These are phyloP conservation scores for Andalucia godoyi DNA, from an alignment of 78 protist species.

Conservation along the genomic window DNA sequence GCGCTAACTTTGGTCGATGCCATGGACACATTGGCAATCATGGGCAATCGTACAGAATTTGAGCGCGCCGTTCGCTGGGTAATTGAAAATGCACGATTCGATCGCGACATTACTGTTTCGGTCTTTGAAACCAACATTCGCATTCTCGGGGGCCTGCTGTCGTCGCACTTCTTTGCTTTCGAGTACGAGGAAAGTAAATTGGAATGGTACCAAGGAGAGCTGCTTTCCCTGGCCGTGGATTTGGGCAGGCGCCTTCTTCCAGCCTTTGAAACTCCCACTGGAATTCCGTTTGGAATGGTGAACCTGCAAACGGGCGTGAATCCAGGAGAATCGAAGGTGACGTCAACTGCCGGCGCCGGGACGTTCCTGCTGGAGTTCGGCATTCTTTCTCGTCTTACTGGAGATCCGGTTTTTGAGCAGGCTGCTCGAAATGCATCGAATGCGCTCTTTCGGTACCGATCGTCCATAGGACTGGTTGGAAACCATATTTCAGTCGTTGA, in stretches of 20 bases:
- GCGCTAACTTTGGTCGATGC: conserved; percentile 31
- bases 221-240: conserved; percentile 60
- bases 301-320: conserved; percentile 69
- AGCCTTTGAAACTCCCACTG: conserved; percentile 83
- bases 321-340: conserved; percentile 45
- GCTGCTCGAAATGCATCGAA: conserved; percentile 7
- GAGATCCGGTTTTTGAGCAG: conserved; percentile 13
- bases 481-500: conserved; percentile 54
- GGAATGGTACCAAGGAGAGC: conserved; percentile 23
- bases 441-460: conserved; percentile 11
- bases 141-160: conserved; percentile 73
- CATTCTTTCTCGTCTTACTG: conserved; percentile 31
- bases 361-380: conserved; percentile 71
- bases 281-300: conserved; percentile 82
- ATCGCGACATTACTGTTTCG: conserved; percentile 61
- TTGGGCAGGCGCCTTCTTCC: conserved; percentile 61
- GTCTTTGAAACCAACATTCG: conserved; percentile 91
- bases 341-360: conserved; percentile 79
- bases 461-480: conserved; percentile 51
- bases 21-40: conserved; percentile 27
- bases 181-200: background rate
- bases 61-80: background rate
- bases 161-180: conserved; percentile 16
- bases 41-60: conserved; percentile 12
- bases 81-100: background rate